phyloP scores from a whole-genome alignment of 2,329 filamentous ascomycete species.

The Clonostachys chloroleuca region DNA sequence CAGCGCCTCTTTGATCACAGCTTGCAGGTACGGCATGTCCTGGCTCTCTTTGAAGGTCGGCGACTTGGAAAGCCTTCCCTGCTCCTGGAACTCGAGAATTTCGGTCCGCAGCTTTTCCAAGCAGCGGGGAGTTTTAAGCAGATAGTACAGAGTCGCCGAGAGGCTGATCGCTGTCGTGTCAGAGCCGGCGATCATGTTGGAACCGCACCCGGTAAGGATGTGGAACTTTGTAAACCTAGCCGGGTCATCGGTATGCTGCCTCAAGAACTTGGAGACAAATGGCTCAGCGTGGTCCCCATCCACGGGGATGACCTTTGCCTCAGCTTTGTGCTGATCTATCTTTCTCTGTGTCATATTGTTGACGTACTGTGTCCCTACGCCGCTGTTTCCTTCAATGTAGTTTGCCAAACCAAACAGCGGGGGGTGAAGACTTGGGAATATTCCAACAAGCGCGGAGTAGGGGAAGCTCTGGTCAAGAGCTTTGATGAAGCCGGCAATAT shows the following conservation, averaged over 20 bases:
- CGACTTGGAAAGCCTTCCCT: slow-evolving; percentile 7
- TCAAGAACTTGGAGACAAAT: slow-evolving; percentile 18
- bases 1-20: slow-evolving; percentile 47
- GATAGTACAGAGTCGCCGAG: slow-evolving; percentile 34
- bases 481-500: slow-evolving; percentile 34
- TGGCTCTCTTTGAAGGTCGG: slow-evolving; percentile 28
- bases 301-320: too few relatives aligned
- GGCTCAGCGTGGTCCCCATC: slow-evolving; percentile 5
- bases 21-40: slow-evolving; percentile 44
- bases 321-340: slow-evolving; percentile 2
- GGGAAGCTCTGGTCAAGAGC: slow-evolving; percentile 11
- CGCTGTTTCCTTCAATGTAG: slow-evolving; percentile 8
- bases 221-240: slow-evolving; percentile 31
- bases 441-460: slow-evolving; percentile 16
- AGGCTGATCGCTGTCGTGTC: slow-evolving; percentile 45
- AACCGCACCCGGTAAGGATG: slow-evolving; percentile 13
- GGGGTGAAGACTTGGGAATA: slow-evolving; percentile 8
- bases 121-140: slow-evolving; percentile 23
- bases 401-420: slow-evolving; percentile 9
- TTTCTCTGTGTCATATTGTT: slow-evolving; percentile 13
- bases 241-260: slow-evolving; percentile 31
- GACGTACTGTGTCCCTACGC: slow-evolving; percentile 15
- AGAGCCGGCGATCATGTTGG: slow-evolving; percentile 29
- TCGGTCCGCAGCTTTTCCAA: slow-evolving; percentile 15
- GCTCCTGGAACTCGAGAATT: slow-evolving; percentile 6